A percentile compares a stretch with the other conserved stretches of the same genome.
Conservation (phyloP, 2,329 filamentous ascomycete genomes). For the Nemania diffusa region DNA sequence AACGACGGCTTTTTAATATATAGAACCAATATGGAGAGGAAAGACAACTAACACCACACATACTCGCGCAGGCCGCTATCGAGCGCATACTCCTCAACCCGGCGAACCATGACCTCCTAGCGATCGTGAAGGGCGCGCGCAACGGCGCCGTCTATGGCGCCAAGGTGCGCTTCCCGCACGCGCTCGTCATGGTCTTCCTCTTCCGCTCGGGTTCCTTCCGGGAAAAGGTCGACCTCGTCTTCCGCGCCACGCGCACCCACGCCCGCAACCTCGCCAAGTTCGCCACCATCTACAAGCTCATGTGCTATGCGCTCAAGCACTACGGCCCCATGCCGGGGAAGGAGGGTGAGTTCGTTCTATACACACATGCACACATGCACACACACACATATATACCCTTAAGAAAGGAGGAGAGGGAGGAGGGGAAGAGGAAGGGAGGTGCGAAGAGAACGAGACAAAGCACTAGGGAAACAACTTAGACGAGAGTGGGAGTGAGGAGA, state of each 20-base stretch:
- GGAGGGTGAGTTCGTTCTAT: constrained; percentile 56
- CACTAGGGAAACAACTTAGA: background rate
- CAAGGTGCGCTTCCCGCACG: constrained; percentile 98
- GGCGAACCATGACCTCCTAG: constrained; percentile 83
- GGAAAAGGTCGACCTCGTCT: constrained; percentile 80
- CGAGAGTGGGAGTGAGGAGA: too few species aligned
- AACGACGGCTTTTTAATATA: too few species aligned
- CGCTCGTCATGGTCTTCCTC: constrained; percentile 96
- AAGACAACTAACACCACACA: constrained; percentile 19
- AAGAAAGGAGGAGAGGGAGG: constrained; percentile 41
- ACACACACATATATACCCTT: background rate
- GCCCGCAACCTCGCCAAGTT: constrained; percentile 92
- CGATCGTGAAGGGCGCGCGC: constrained; percentile 89
- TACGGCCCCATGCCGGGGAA: constrained; percentile 68
- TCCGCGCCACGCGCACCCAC: constrained; percentile 89
- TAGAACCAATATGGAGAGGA: background rate
- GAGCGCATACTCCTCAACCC: constrained; percentile 85
- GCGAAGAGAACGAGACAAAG: background rate
- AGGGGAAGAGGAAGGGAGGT: background rate
- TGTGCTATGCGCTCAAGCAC: constrained; percentile 79
- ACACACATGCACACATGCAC: background rate
- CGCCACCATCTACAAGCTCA: constrained; percentile 87
- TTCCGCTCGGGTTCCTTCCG: constrained; percentile 91
- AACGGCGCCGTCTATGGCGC: constrained; percentile 97
- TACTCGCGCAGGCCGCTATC: constrained; percentile 66